phyloP scores from a whole-genome alignment of 257 asterid genomes.

The Scutellaria baicalensis region DNA sequence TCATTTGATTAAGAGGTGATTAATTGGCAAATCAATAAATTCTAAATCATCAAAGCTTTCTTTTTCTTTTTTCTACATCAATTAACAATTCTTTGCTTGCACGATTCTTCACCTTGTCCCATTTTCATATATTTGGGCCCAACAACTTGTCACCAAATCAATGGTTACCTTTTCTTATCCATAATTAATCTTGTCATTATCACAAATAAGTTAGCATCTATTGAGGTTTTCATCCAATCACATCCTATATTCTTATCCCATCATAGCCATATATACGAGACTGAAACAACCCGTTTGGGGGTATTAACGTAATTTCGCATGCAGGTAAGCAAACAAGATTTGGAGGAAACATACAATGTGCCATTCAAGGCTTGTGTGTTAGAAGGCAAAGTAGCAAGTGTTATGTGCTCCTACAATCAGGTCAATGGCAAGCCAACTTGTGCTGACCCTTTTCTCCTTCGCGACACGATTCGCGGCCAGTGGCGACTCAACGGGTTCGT shows the following conservation, averaged over 20 bases:
- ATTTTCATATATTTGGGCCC: neutral
- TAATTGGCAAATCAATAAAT: neutral
- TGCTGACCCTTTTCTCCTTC: constrained; percentile 78
- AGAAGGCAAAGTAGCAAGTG: constrained; percentile 88
- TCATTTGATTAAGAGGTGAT: neutral
- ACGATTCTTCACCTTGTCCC: constrained; percentile 15
- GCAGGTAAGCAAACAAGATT: constrained; percentile 80
- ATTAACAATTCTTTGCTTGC: constrained; percentile 18
- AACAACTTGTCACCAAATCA: neutral
- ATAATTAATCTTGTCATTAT: neutral
- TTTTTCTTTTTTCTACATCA: neutral
- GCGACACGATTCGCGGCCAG: constrained; percentile 64
- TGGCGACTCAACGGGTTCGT: constrained; percentile 81
- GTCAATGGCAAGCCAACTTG: constrained; percentile 94
- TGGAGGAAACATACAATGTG: constrained; percentile 89
- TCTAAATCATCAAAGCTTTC: too few relatives aligned
- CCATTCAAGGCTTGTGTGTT: constrained; percentile 87
- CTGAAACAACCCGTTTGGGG: neutral
- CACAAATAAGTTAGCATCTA: neutral
- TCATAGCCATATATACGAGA: neutral
- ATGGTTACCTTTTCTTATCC: neutral
- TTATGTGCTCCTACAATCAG: constrained; percentile 94
- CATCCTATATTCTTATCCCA: too few relatives aligned
- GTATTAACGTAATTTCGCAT: neutral
- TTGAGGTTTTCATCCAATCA: neutral